Conservation (phyloP, 768 basidiomycete genomes). For the Boletus subcaerulescens region DNA sequence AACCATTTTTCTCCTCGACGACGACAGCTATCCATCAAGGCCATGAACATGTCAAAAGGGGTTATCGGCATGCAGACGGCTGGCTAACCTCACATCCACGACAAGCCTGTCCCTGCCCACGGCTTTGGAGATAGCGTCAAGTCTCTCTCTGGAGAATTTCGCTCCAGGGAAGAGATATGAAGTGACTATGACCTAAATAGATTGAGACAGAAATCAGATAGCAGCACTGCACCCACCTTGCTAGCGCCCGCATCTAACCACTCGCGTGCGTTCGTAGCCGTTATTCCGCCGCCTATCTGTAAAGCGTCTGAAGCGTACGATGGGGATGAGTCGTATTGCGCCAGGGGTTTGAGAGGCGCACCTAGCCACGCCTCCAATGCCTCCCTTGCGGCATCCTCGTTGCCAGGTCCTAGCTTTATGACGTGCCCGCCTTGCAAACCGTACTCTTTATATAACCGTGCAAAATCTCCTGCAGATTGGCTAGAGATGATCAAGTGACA, state of each 20-base stretch:
- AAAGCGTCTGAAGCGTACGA: conserved; percentile 52
- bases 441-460: conserved; percentile 68
- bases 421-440: conserved; percentile 86
- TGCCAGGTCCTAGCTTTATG: conserved; percentile 90
- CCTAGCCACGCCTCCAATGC: conserved; percentile 86
- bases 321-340: background rate
- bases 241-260: conserved; percentile 91
- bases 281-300: conserved; percentile 94
- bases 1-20: conserved; percentile 75
- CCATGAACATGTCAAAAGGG: background rate
- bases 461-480: conserved; percentile 76
- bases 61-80: background rate
- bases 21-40: conserved; percentile 63
- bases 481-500: conserved; percentile 39
- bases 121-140: conserved; percentile 55
- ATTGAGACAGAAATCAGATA: conserved; percentile 6
- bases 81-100: conserved; percentile 84
- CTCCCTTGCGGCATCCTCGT: conserved; percentile 84
- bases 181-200: conserved; percentile 87
- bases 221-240: conserved; percentile 54
- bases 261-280: conserved; percentile 67
- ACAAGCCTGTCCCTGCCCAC: conserved; percentile 88
- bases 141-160: conserved; percentile 71
- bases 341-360: conserved; percentile 20
- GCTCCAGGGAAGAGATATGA: conserved; percentile 90